Percentiles rank a stretch among this genome's conserved stretches.
phyloP scores from a whole-genome alignment of 768 basidiomycete species.

The Suillus clintonianus region DNA sequence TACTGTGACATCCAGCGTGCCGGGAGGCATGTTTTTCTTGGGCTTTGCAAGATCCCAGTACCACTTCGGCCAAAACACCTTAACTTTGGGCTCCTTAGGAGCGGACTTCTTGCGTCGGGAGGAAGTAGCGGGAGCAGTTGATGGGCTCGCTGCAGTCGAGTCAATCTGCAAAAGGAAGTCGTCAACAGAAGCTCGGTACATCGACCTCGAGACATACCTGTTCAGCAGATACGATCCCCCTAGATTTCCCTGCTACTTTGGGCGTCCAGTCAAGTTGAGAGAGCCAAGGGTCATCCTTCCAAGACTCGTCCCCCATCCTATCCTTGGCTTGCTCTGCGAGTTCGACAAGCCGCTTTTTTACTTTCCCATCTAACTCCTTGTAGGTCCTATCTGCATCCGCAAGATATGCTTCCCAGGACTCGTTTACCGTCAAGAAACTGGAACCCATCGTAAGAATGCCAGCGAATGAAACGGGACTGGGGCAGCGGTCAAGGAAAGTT shows the following conservation, averaged over 20 bases:
- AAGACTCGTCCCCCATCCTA: conserved; percentile 52
- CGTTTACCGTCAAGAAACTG: conserved; percentile 87
- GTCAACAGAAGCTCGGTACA: conserved; percentile 9
- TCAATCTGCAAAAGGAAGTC: conserved; percentile 51
- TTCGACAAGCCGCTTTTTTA: conserved; percentile 61
- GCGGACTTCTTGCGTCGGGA: conserved; percentile 27
- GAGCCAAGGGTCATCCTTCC: conserved; percentile 81
- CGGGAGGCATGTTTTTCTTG: conserved; percentile 64
- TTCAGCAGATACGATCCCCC: conserved; percentile 50
- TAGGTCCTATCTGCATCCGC: conserved; percentile 77
- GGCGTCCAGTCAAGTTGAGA: conserved; percentile 95
- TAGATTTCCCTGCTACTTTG: conserved; percentile 70
- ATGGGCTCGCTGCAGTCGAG: conserved; percentile 44
- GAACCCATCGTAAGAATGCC: conserved; percentile 92
- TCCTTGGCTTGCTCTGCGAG: conserved; percentile 61
- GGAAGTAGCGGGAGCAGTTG: not conserved
- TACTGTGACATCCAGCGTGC: conserved; percentile 81
- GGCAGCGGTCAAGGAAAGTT: conserved; percentile 78
- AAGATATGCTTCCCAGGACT: conserved; percentile 86
- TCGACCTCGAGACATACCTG: conserved; percentile 16
- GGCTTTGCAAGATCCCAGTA: conserved; percentile 88
- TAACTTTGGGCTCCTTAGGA: conserved; percentile 40
- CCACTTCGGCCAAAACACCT: conserved; percentile 92
- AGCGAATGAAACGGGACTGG: conserved; percentile 90
- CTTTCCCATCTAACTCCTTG: conserved; percentile 62